These are phyloP conservation scores for Lonicera japonica DNA, from an alignment of 129 eudicot species.

Conservation along the genomic window DNA sequence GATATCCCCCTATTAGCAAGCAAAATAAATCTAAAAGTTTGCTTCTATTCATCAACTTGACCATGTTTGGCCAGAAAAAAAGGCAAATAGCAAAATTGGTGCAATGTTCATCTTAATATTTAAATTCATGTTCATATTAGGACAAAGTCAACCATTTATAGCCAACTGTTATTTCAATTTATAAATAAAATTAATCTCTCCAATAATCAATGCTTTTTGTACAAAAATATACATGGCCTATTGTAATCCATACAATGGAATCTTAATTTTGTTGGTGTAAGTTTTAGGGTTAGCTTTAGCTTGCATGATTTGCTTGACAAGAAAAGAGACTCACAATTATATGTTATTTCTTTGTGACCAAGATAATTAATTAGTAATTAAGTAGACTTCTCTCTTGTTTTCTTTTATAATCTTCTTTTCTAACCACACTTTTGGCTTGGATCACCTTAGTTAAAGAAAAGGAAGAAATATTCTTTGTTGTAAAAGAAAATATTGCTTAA, in stretches of 20 bases:
- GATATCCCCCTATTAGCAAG: slow-evolving; percentile 15
- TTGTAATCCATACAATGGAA: slow-evolving; percentile 23
- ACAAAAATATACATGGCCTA: slow-evolving; percentile 1
- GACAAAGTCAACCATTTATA: slow-evolving; percentile 49
- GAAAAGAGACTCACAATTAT: slow-evolving; percentile 35
- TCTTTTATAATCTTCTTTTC: background rate
- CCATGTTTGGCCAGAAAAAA: slow-evolving; percentile 56
- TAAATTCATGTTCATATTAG: slow-evolving; percentile 1
- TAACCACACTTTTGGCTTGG: background rate
- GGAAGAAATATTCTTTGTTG: too few relatives aligned
- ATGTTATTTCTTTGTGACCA: slow-evolving; percentile 27
- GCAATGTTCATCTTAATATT: slow-evolving; percentile 20
- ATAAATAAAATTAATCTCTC: background rate
- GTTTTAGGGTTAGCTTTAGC: slow-evolving; percentile 20
- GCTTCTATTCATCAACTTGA: slow-evolving; percentile 19
- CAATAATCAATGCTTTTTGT: background rate
- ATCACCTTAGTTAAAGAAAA: background rate
- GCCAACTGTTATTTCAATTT: slow-evolving; percentile 9
- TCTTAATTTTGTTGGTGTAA: slow-evolving; percentile 11
- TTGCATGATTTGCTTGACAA: slow-evolving; percentile 62
- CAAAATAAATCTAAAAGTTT: background rate
- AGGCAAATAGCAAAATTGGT: slow-evolving; percentile 33
- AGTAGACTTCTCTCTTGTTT: slow-evolving; percentile 29
- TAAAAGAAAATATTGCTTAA: too few relatives aligned
- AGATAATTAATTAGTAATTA: slow-evolving; percentile 4